A percentile compares a stretch with the other conserved stretches of the same genome.
These are phyloP conservation scores for Talaromyces trachyspermus DNA, from an alignment of 495 filamentous ascomycete genomes.

Conservation along the genomic window DNA sequence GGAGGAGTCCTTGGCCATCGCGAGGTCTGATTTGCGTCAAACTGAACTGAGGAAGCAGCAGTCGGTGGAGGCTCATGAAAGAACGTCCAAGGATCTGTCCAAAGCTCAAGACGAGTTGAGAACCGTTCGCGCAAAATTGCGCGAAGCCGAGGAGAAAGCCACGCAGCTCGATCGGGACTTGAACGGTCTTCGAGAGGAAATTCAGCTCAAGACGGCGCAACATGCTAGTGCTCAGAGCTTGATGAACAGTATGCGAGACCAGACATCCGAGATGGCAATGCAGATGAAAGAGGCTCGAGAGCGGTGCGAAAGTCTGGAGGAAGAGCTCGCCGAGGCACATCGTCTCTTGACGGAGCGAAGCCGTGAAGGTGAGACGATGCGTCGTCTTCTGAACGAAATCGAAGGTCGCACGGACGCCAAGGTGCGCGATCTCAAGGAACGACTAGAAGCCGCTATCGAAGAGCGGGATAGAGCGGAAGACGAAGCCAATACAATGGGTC, in stretches of 20 bases:
- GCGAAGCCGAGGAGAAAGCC: constrained; percentile 64
- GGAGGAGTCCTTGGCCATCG: constrained; percentile 65
- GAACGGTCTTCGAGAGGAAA: constrained; percentile 65
- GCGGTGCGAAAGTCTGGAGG: constrained; percentile 80
- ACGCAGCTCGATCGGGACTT: constrained; percentile 57
- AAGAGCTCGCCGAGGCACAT: constrained; percentile 85
- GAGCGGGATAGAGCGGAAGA: constrained; percentile 92
- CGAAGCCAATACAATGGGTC: constrained; percentile 68
- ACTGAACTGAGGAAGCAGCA: constrained; percentile 73
- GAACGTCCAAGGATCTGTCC: constrained; percentile 55
- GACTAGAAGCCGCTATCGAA: constrained; percentile 80
- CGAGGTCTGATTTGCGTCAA: constrained; percentile 66
- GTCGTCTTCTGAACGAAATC: constrained; percentile 76
- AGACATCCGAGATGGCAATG: constrained; percentile 78
- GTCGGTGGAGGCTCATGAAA: constrained; percentile 63
- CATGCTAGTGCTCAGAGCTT: constrained; percentile 76
- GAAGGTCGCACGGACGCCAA: constrained; percentile 74
- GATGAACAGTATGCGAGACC: constrained; percentile 86
- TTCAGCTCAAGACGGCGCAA: constrained; percentile 77
- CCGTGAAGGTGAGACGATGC: constrained; percentile 94
- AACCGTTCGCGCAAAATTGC: constrained; percentile 52
- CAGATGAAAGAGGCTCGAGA: constrained; percentile 87
- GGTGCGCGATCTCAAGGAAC: constrained; percentile 79
- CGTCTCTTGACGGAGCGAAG: constrained; percentile 83
- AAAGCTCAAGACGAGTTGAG: constrained; percentile 63